Evolutionary conservation across 75 land plant species (phyloP).

Genomic region (Sequoia sempervirens): DNA sequence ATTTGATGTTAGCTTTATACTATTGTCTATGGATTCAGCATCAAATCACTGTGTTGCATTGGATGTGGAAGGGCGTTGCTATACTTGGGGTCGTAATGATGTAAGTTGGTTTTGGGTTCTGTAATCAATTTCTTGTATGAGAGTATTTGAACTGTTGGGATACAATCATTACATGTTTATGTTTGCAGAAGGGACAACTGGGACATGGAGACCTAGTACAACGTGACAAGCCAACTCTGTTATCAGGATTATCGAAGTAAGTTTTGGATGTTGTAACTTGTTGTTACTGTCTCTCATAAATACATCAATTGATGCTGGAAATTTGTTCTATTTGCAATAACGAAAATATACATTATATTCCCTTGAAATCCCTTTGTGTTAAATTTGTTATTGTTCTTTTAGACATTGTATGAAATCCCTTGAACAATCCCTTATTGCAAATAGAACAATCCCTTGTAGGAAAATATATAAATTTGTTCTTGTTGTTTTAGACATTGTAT

Average conservation of each 20-base stretch:
- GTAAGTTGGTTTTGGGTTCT: conserved; percentile 21
- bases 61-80: conserved; percentile 92
- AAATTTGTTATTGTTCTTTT: no score
- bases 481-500: no score
- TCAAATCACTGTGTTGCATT: conserved; percentile 89
- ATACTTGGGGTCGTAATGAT: conserved; percentile 98
- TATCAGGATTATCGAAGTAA: conserved; percentile 73
- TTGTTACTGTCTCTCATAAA: neutral
- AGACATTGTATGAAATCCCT: no score
- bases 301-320: neutral
- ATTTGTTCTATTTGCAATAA: neutral
- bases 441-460: no score
- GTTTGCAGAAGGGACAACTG: conserved; percentile 84
- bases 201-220: conserved; percentile 83
- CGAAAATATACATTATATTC: neutral
- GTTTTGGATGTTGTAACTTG: conserved; percentile 23
- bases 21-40: conserved; percentile 34
- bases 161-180: neutral
- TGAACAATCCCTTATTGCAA: no score
- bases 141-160: neutral
- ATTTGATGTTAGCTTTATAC: neutral
- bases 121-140: neutral
- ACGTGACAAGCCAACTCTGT: conserved; percentile 77
- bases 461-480: no score
- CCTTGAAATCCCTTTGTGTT: no score